Evolutionary conservation across 352 stramenopile genomes (phyloP), one percentile per base, ranked within the genome.

Genomic region (Pythium coloratum): DNA sequence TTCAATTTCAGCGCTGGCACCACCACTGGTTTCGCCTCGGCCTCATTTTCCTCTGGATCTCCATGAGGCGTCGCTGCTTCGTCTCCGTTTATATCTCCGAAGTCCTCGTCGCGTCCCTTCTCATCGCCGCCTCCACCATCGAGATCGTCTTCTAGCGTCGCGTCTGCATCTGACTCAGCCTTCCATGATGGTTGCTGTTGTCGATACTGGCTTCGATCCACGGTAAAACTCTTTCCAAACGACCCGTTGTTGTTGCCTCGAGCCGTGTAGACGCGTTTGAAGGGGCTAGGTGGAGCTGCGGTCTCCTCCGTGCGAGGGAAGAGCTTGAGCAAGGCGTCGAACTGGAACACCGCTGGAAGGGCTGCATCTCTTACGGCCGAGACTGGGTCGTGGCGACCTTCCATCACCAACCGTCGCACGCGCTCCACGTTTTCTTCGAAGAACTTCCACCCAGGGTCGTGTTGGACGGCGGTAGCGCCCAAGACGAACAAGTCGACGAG

Each of bases 291-390:
- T 8, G 61, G 55, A 13, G 46, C 47, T 18, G 49, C 3, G 5
- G 40, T 32, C 13, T 59, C 38, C 50, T 14, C 36, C 24, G 16
- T 47, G 20, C 56, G 58, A 26, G 24, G 77, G 66, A 73, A 81
- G 20, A 73, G 40, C 30, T 81, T 82, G 6, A 76, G 70, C 5
- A 86, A 44, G 34, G 59, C 72, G 46, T 84, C 73, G 64, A 88
- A 85, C 12, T 74, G 62, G 18, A 76, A 67, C 16, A 58, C 69
- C 6, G 78, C 71, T 16, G 66, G 66, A n/a, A 78, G 76, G 0
- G 80, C 76, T 30, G 77, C 82, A 53, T 89, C 78, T 5, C 82
- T 75, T 55, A 91, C 80, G 12, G 74, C 67, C 8, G 78, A 90
- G 1, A 84, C 72, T 4, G 80, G 72, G 62, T 89, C 80, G 16